A percentile compares a stretch with the other conserved stretches of the same genome.
Conservation (phyloP, 192 early-diverging fungal genomes). For the Dissophora globulifera region DNA sequence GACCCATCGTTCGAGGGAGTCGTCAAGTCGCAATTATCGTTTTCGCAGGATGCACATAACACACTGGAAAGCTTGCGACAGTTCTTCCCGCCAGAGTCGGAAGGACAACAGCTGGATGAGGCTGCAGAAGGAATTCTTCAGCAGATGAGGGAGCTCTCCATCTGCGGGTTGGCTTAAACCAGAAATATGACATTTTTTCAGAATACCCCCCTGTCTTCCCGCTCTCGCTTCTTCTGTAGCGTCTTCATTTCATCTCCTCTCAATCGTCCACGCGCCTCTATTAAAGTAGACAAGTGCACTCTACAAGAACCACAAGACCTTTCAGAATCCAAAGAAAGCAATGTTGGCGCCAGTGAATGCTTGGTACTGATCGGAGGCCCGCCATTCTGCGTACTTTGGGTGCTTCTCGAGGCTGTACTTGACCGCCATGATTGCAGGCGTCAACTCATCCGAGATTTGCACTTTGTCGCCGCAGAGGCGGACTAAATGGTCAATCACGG, state of each 20-base stretch:
- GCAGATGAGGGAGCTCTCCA: slow-evolving; percentile 90
- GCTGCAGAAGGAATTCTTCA: slow-evolving; percentile 83
- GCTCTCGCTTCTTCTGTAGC: background rate
- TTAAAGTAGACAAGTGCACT: too few species aligned
- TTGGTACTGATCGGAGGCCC: slow-evolving; percentile 25
- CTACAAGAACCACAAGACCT: too few species aligned
- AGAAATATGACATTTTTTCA: background rate
- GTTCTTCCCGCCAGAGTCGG: slow-evolving; percentile 68
- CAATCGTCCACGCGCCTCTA: too few species aligned
- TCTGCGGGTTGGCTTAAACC: slow-evolving; percentile 81
- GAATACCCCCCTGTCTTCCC: too few species aligned
- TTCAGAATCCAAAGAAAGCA: slow-evolving; percentile 31
- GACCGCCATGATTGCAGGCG: slow-evolving; percentile 45
- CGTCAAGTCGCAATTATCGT: slow-evolving; percentile 92
- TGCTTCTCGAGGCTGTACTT: slow-evolving; percentile 33
- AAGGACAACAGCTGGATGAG: slow-evolving; percentile 69
- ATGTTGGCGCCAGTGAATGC: slow-evolving; percentile 17
- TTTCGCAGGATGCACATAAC: slow-evolving; percentile 84
- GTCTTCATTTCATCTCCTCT: too few species aligned
- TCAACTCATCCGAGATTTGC: slow-evolving; percentile 27
- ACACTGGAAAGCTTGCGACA: slow-evolving; percentile 74
- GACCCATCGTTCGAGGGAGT: slow-evolving; percentile 97
- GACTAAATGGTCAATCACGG: slow-evolving; percentile 28
- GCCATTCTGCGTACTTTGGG: slow-evolving; percentile 33
- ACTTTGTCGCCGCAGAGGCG: slow-evolving; percentile 12